Evolutionary conservation across 192 early-diverging fungal genomes (phyloP), one percentile per base, ranked within the genome.

Genomic region (Coemansia sp.): DNA sequence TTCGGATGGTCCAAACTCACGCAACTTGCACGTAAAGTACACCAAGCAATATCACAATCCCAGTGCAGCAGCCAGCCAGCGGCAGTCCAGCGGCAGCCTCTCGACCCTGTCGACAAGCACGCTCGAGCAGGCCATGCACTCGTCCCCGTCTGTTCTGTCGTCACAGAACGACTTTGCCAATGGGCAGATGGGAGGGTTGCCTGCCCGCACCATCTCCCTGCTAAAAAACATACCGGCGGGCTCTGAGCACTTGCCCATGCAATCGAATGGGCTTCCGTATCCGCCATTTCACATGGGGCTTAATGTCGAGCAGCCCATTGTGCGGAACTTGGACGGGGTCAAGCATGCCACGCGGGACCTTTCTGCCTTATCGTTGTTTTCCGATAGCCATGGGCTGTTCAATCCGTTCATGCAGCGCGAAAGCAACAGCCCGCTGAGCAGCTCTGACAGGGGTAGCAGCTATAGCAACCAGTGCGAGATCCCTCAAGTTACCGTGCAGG

Each of bases 41-140:
- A 74, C 67, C 40, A 81, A 81, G 40, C 65, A 72, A 36, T 81
- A 75, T 44, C 69, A 81, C 52, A 68, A 66, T 21, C 79, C 79
- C 7, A 56, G 51, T 30, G 40, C 39, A n/a, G 23, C 16, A 2
- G 6, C 56, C 2, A 50, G 14, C 26, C 48, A 58, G 38, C 47
- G 56, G 16, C 47, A 48, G 38, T 58, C 56, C 4, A 41, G 23
- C 0, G 23, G 37, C 2, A 58, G 46, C 10, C 11, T 15, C 1
- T 30, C 53, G 11, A 40, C 56, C n/a, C 32, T 34, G 28, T 58
- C 45, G 11, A 17, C 56, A 41, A 30, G n/a, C 23, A 50, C 56
- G 9, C 39, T 41, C 11, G 56, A 39, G 7, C 44, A 37, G 20
- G 14, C 30, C 17, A 12, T 56, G 43, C 26, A 36, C n/a, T 34